Percentiles rank a stretch among this genome's conserved stretches.
These are phyloP conservation scores for Aureobasidium mangrovei DNA, from an alignment of 2,329 filamentous ascomycete species.

Conservation along the genomic window DNA sequence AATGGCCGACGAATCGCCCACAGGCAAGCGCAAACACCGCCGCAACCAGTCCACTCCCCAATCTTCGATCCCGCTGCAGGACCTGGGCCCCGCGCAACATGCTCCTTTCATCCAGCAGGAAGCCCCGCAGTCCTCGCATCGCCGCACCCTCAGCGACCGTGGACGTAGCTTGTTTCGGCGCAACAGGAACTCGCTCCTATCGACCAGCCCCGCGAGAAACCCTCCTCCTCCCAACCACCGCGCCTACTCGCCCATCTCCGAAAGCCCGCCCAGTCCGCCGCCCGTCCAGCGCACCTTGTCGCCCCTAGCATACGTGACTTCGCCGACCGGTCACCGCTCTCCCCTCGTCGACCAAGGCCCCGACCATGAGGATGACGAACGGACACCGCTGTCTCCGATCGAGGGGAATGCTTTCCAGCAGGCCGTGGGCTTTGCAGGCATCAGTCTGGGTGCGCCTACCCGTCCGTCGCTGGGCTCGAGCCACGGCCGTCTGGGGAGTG, in stretches of 20 bases:
- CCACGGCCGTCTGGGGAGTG: conserved; percentile 19
- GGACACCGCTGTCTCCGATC: conserved; percentile 33
- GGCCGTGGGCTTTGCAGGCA: conserved; percentile 40
- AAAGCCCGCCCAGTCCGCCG: conserved; percentile 1
- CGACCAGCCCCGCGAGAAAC: conserved; percentile 35
- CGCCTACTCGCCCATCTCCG: conserved; percentile 12
- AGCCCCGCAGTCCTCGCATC: conserved; percentile 24
- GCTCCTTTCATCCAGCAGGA: conserved; percentile 23
- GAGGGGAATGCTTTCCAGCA: conserved; percentile 40
- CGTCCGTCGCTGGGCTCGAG: conserved; percentile 16
- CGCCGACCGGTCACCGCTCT: conserved; percentile 26
- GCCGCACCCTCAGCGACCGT: conserved; percentile 41
- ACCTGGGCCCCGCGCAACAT: conserved; percentile 31
- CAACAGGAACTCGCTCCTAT: conserved; percentile 31
- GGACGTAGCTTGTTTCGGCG: conserved; percentile 38
- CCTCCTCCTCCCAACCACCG: conserved; percentile 2
- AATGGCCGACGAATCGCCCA: conserved; percentile 27
- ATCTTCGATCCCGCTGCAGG: conserved; percentile 61
- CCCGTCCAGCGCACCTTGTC: conserved; percentile 8
- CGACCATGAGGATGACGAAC: conserved; percentile 30
- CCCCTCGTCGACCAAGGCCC: conserved; percentile 17
- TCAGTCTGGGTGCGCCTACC: conserved; percentile 35
- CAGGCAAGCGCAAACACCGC: conserved; percentile 25
- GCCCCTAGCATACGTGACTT: conserved; percentile 29
- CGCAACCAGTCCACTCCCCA: conserved; percentile 43